phyloP scores from a whole-genome alignment of 495 filamentous ascomycete species.

The Trichocladium antarcticum region DNA sequence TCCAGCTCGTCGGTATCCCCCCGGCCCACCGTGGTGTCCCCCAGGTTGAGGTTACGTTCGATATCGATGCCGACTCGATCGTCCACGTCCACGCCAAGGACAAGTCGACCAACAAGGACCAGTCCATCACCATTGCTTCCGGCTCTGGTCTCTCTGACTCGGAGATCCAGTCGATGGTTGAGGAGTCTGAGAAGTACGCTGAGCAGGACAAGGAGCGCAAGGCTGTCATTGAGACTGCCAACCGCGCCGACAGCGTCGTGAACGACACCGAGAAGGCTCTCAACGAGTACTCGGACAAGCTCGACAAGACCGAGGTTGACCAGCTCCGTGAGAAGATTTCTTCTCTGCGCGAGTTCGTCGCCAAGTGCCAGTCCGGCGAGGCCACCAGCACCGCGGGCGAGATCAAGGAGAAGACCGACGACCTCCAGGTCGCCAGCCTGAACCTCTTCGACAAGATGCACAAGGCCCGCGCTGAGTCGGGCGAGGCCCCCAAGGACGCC shows the following conservation, averaged over 20 bases:
- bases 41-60: constrained; percentile 97
- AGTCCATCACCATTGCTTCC: constrained; percentile 97
- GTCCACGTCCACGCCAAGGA: constrained; percentile 98
- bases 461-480: constrained; percentile 67
- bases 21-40: constrained; percentile 96
- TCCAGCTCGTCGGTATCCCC: constrained; percentile 97
- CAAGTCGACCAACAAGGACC: constrained; percentile 98
- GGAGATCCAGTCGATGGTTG: constrained; percentile 94
- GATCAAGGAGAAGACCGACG: constrained; percentile 95
- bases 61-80: constrained; percentile 98
- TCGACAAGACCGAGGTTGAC: constrained; percentile 93
- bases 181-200: constrained; percentile 93
- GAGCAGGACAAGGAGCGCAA: constrained; percentile 96
- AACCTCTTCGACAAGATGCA: constrained; percentile 99
- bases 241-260: constrained; percentile 89
- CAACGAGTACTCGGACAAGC: constrained; percentile 87
- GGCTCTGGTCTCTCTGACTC: constrained; percentile 92
- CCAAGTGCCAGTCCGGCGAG: constrained; percentile 91
- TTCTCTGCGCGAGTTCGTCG: constrained; percentile 76
- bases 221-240: constrained; percentile 84
- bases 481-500: constrained; percentile 40
- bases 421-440: constrained; percentile 89
- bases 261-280: constrained; percentile 98
- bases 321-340: constrained; percentile 89
- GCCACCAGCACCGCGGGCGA: constrained; percentile 71